A percentile compares a stretch with the other conserved stretches of the same genome.
Conservation (phyloP, 2,329 filamentous ascomycete genomes). For the Claviceps monticola region DNA sequence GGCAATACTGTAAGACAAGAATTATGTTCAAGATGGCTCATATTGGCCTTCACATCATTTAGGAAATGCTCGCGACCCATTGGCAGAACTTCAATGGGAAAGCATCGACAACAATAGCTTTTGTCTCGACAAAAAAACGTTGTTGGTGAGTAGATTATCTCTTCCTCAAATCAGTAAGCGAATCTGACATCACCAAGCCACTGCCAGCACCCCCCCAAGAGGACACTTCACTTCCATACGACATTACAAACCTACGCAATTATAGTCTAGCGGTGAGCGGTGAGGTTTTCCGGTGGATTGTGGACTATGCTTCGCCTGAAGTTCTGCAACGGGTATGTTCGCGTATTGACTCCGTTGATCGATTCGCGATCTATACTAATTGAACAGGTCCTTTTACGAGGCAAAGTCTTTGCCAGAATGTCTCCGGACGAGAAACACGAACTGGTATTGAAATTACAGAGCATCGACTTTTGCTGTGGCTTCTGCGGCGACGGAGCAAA, state of each 20-base stretch:
- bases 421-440: constrained; percentile 98
- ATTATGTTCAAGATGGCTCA: not conserved
- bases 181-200: constrained; percentile 36
- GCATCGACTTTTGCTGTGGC: constrained; percentile 85
- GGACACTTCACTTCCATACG: constrained; percentile 75
- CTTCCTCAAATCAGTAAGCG: not conserved
- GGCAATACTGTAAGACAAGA: constrained; percentile 1
- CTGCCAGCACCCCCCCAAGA: constrained; percentile 52
- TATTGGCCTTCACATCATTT: not conserved
- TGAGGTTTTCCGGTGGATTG: constrained; percentile 91
- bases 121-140: constrained; percentile 62
- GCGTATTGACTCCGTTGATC: not conserved
- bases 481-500: constrained; percentile 98
- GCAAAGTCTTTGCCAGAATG: constrained; percentile 95
- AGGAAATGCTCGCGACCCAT: constrained; percentile 61
- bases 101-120: constrained; percentile 80
- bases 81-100: constrained; percentile 72
- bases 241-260: constrained; percentile 66
- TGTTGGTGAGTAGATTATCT: constrained; percentile 38
- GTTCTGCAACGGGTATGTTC: constrained; percentile 52
- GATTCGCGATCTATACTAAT: not conserved
- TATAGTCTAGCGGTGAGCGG: constrained; percentile 84
- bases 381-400: constrained; percentile 67
- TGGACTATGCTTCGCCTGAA: constrained; percentile 77
- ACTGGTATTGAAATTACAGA: constrained; percentile 90